Evolutionary conservation across 202 grass and related monocot species (phyloP), one percentile per base, ranked within the genome.

Genomic region (Brachypodium distachyon): DNA sequence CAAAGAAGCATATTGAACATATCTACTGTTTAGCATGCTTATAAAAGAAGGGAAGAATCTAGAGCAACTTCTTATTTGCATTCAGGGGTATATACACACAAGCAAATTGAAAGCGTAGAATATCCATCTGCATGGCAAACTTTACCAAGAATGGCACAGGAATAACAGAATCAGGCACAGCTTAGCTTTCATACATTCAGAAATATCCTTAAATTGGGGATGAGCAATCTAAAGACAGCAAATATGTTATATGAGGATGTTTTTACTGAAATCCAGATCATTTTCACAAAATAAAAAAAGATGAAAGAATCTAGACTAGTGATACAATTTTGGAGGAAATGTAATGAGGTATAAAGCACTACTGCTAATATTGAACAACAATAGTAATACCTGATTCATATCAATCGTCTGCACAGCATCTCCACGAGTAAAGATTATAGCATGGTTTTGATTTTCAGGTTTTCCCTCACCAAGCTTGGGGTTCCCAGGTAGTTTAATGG

Each of bases 391-490:
- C 93, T 97, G 93, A 86, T 97, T 97, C 93, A 97, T 97, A 80
- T 97, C 93, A 2, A 97, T 97, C 27, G 93, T 93, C 57, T 97
- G 93, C 68, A 97, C 36, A 38, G 93, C 93, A 76, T 97, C 90
- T 61, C 93, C 93, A 58, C 90, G 83, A 52, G 93, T 97, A 51
- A 97, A 97, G 76, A 97, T 77, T 88, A 97, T 93, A 67, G 93
- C 93, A 86, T 97, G 93, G 46, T 97, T 97, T 68, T 97, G 93
- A 58, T 97, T 97, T 79, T 97, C 93, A 56, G 93, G 93, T 67
- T 97, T 97, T 51, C 93, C 93, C 87, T 97, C 93, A 54, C 93
- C 93, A 53, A 97, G 90, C 65, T 91, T 97, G 55, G 93, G 93
- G 75, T 97, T 80, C 67, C 93, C 93, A 65, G 93, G 93, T 41